These are phyloP conservation scores for Tolypocladium sp. DNA, from an alignment of 2,329 filamentous ascomycete species.

Conservation along the genomic window DNA sequence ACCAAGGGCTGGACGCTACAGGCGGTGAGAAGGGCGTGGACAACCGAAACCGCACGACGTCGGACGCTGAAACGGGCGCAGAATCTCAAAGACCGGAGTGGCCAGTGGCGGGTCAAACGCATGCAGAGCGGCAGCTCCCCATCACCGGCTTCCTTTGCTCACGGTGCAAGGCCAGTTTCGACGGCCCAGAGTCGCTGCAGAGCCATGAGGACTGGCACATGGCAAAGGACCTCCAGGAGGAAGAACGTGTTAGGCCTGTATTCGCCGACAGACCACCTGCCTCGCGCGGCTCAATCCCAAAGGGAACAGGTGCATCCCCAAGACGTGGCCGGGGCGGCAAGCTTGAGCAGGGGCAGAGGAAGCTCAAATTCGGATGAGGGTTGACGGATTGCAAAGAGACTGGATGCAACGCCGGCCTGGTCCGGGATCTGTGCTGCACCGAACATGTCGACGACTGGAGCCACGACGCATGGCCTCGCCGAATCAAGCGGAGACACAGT, in stretches of 20 bases:
- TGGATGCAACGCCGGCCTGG: not conserved
- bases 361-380: conserved; percentile 47
- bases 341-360: conserved; percentile 50
- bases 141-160: conserved; percentile 41
- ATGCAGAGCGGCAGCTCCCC: conserved; percentile 17
- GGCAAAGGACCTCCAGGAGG: conserved; percentile 71
- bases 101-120: not conserved
- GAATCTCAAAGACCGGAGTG: not conserved
- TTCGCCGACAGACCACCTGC: conserved; percentile 28
- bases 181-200: conserved; percentile 46
- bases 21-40: not conserved
- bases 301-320: conserved; percentile 24
- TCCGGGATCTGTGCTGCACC: not conserved
- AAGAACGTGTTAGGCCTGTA: conserved; percentile 42
- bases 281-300: conserved; percentile 19
- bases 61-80: conserved; percentile 1
- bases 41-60: conserved; percentile 1
- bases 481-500: not conserved
- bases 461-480: not conserved
- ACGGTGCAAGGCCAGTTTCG: conserved; percentile 56
- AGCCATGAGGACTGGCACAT: conserved; percentile 94
- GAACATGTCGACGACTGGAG: not conserved
- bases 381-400: not conserved
- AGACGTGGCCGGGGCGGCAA: conserved; percentile 30
- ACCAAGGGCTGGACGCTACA: conserved; percentile 6